phyloP scores from a whole-genome alignment of 257 asterid species.

The Jasminum sambac region DNA sequence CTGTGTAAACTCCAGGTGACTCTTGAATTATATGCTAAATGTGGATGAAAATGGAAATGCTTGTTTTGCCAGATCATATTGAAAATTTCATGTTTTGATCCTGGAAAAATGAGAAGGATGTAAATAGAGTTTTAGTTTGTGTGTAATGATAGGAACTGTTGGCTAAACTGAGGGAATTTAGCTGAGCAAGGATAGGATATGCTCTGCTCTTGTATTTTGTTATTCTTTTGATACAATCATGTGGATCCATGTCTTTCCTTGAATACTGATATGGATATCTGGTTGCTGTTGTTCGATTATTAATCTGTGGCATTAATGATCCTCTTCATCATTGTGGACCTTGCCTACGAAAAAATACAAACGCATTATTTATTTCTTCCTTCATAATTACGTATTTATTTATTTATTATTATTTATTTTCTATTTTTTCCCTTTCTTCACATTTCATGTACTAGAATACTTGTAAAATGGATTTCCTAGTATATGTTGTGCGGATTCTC shows the following conservation, averaged over 20 bases:
- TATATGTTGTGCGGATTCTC: not conserved
- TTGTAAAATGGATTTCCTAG: not conserved
- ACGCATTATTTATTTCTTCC: not conserved
- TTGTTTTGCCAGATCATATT: not conserved
- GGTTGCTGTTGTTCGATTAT: not conserved
- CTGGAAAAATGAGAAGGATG: not conserved
- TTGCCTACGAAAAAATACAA: not conserved
- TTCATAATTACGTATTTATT: not conserved
- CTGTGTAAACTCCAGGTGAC: conserved; percentile 9
- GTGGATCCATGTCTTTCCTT: not conserved
- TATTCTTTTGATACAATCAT: not conserved
- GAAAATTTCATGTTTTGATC: conserved; percentile 2
- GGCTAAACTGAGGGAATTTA: not conserved
- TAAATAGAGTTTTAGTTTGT: conserved; percentile 17
- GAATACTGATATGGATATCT: not conserved
- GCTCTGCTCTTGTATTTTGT: conserved; percentile 9
- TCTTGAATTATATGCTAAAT: conserved; percentile 20
- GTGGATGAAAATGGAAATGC: not conserved
- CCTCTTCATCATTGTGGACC: not conserved
- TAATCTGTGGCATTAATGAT: not conserved
- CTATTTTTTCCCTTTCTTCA: too few species aligned
- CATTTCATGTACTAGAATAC: too few species aligned
- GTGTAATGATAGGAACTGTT: not conserved
- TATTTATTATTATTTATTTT: not conserved
- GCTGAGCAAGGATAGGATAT: conserved; percentile 11